phyloP scores from a whole-genome alignment of 108 stramenopile species.

The Fragilaria radians region DNA sequence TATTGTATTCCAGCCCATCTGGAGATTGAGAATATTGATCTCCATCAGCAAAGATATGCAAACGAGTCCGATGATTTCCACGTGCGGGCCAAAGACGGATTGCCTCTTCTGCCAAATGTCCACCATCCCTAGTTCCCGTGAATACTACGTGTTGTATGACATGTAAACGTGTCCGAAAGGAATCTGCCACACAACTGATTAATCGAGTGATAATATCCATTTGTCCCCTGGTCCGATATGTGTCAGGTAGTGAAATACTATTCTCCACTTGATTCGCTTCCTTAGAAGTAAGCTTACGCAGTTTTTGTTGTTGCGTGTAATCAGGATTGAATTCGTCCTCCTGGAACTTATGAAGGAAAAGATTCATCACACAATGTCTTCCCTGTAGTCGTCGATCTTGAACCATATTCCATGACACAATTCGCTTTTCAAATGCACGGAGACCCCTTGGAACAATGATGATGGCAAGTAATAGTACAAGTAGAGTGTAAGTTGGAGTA shows the following conservation, averaged over 20 bases:
- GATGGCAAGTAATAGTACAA: too few species aligned
- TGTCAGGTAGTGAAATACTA: slow-evolving; percentile 19
- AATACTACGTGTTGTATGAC: slow-evolving; percentile 42
- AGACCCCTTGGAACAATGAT: too few species aligned
- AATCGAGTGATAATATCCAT: slow-evolving; percentile 38
- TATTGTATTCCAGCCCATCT: slow-evolving; percentile 35
- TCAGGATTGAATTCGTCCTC: slow-evolving; percentile 49
- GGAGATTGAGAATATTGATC: too few species aligned
- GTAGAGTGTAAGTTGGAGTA: too few species aligned
- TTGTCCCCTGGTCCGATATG: slow-evolving; percentile 49
- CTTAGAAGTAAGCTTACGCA: slow-evolving; percentile 2
- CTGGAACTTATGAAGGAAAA: slow-evolving; percentile 38
- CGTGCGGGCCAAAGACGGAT: slow-evolving; percentile 44
- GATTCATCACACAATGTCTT: slow-evolving; percentile 49
- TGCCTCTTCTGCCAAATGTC: slow-evolving; percentile 45
- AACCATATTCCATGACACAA: neutral
- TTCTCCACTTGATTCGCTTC: slow-evolving; percentile 5
- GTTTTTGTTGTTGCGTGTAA: slow-evolving; percentile 23
- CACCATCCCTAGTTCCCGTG: slow-evolving; percentile 33
- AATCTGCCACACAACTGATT: slow-evolving; percentile 40
- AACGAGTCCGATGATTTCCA: slow-evolving; percentile 29
- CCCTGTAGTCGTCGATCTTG: slow-evolving; percentile 15
- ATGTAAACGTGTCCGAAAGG: slow-evolving; percentile 29
- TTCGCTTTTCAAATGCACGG: too few species aligned
- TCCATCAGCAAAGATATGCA: slow-evolving; percentile 39